Percentiles rank a stretch among this genome's conserved stretches.
phyloP scores from a whole-genome alignment of 768 basidiomycete genomes.

The Lactarius hatsudake region DNA sequence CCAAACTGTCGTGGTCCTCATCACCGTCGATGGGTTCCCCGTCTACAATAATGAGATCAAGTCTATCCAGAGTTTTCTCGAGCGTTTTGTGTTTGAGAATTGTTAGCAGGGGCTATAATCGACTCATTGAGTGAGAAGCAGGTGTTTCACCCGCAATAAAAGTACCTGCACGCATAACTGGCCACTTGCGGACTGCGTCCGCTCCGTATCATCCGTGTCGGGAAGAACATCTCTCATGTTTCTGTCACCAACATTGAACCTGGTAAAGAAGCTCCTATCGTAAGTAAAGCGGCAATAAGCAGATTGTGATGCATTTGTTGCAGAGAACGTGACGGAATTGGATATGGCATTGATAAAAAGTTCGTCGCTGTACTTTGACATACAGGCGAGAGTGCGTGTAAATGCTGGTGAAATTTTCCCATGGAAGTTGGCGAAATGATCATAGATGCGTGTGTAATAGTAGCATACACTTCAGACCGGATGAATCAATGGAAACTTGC shows the following conservation, averaged over 20 bases:
- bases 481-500: constrained; percentile 66
- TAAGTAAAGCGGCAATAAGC: constrained; percentile 81
- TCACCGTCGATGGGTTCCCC: constrained; percentile 40
- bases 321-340: constrained; percentile 60
- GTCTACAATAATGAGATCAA: constrained; percentile 70
- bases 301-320: constrained; percentile 77
- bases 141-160: constrained; percentile 1
- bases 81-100: constrained; percentile 71
- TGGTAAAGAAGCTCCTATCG: constrained; percentile 64
- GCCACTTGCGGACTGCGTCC: constrained; percentile 48
- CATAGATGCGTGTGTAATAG: constrained; percentile 9
- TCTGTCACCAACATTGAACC: constrained; percentile 46
- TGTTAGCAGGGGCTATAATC: constrained; percentile 56
- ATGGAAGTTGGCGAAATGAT: constrained; percentile 1
- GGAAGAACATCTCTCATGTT: constrained; percentile 23
- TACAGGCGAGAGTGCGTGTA: constrained; percentile 68
- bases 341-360: constrained; percentile 63
- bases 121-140: constrained; percentile 28
- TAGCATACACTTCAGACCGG: constrained; percentile 47
- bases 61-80: constrained; percentile 74
- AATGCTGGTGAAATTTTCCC: constrained; percentile 49
- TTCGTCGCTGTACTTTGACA: constrained; percentile 83
- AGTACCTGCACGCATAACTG: constrained; percentile 69
- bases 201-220: constrained; percentile 37
- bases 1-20: constrained; percentile 57